Evolutionary conservation across 768 basidiomycete species (phyloP), one percentile per base, ranked within the genome.

Genomic region (Pseudohyphozyma bogoriensis): DNA sequence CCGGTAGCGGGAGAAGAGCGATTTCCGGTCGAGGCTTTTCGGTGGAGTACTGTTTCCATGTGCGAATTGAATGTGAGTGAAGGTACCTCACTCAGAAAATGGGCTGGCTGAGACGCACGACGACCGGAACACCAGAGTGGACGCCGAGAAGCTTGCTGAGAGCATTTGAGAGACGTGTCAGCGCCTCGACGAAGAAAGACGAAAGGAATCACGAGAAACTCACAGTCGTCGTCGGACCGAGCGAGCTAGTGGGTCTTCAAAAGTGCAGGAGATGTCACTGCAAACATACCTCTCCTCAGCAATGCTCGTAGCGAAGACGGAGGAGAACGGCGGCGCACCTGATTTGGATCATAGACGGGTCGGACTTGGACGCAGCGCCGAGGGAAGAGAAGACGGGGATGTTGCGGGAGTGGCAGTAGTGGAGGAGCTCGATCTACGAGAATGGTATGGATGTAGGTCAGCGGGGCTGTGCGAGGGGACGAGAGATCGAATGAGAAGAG

Each of bases 341-440:
- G 58, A 97, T 95, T 73, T 97, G 92, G 29, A 99, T 82, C 42
- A 90, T 82, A 1, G 91, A 93, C 0, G 95, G 92, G 73, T 99
- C 95, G 68, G 81, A 81, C 75, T 97, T 99, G 18, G 91, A 86
- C 16, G 91, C 85, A 5, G 92, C 88, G 32, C 95, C 95, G 90
- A 99, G 95, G 29, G 90, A 90, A 0, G 92, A 89, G 74, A 97
- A 95, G 22, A 92, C 85, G 77, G 87, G 90, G 73, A 97, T 83
- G 22, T 78, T 71, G 64, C 85, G 78, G 57, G 84, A 81, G 68
- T 86, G 81, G 69, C 93, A 99, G 73, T 92, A 85, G 59, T 86
- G 83, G 11, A 99, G 79, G 46, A 97, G 78, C 69, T 97, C 92
- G 15, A 95, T 89, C 74, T 74, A 53, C 16, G n/a, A 44, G n/a